Percentiles rank a stretch among this genome's conserved stretches.
These are phyloP conservation scores for Phlebiopsis gigantea DNA, from an alignment of 768 basidiomycete species.

Conservation along the genomic window DNA sequence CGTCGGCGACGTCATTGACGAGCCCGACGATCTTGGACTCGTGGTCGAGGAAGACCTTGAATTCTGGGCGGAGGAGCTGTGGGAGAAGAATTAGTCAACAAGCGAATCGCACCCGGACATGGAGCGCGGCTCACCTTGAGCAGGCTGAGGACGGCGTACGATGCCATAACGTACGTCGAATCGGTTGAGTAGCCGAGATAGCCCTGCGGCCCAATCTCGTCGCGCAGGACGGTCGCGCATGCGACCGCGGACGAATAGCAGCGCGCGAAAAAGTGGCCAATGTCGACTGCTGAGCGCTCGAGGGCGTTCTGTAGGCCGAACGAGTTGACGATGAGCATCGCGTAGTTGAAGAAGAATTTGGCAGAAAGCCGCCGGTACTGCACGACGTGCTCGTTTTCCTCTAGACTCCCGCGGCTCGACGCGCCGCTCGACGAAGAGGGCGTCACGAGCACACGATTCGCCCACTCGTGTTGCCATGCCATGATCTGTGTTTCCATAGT, in stretches of 20 bases:
- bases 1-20: conserved; percentile 77
- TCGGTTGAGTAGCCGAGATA: conserved; percentile 84
- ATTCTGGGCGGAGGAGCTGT: conserved; percentile 80
- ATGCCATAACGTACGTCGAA: conserved; percentile 84
- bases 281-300: conserved; percentile 66
- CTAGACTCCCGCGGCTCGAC: too few species aligned
- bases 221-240: conserved; percentile 68
- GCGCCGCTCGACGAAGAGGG: neutral
- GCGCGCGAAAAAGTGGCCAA: conserved; percentile 80
- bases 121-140: conserved; percentile 67
- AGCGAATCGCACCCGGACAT: too few species aligned
- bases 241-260: conserved; percentile 68
- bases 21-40: conserved; percentile 66
- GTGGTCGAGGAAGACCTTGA: conserved; percentile 68
- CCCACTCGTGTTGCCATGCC: conserved; percentile 55
- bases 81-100: too few species aligned
- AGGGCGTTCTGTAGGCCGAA: conserved; percentile 97
- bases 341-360: conserved; percentile 81
- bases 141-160: conserved; percentile 90
- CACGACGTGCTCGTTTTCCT: conserved; percentile 12
- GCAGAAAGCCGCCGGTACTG: conserved; percentile 50
- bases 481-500: conserved; percentile 77
- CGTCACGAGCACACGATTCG: conserved; percentile 8
- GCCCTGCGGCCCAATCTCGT: conserved; percentile 72
- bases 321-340: conserved; percentile 85